phyloP scores from a whole-genome alignment of 202 grass and related monocot species.

The Sporobolus alterniflorus region DNA sequence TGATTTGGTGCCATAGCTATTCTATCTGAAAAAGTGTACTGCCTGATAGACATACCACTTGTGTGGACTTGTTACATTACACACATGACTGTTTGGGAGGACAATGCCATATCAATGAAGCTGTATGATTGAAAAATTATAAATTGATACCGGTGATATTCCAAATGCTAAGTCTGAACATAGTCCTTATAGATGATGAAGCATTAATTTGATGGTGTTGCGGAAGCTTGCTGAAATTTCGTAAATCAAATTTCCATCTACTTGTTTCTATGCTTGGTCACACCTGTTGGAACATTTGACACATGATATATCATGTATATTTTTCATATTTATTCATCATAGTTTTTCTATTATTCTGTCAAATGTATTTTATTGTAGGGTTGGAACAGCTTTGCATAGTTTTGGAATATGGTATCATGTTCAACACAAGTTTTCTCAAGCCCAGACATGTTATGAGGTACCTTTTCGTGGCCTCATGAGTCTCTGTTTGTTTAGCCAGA shows the following conservation, averaged over 20 bases:
- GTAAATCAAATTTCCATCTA: not conserved
- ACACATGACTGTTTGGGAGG: not conserved
- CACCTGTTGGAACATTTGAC: conserved; percentile 1
- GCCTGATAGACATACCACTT: not conserved
- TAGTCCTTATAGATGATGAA: not conserved
- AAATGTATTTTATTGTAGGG: conserved; percentile 51
- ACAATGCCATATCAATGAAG: not conserved
- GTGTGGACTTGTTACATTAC: not conserved
- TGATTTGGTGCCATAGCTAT: not conserved
- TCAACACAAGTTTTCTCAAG: conserved; percentile 71
- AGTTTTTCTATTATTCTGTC: not conserved
- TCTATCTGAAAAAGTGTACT: not conserved
- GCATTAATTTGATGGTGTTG: not conserved
- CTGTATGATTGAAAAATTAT: not conserved
- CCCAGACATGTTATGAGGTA: conserved; percentile 88
- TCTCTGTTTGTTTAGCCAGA: not conserved
- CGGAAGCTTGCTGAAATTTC: not conserved
- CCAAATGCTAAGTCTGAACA: not conserved
- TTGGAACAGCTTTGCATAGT: conserved; percentile 79
- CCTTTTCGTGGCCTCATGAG: not conserved
- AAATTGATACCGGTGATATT: not conserved
- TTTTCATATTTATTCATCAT: not conserved
- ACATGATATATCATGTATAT: not conserved
- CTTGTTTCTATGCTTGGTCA: conserved; percentile 26
- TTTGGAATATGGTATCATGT: conserved; percentile 80